Conservation (phyloP, 2,329 filamentous ascomycete genomes). For the Scopulariopsis brevicaulis region DNA sequence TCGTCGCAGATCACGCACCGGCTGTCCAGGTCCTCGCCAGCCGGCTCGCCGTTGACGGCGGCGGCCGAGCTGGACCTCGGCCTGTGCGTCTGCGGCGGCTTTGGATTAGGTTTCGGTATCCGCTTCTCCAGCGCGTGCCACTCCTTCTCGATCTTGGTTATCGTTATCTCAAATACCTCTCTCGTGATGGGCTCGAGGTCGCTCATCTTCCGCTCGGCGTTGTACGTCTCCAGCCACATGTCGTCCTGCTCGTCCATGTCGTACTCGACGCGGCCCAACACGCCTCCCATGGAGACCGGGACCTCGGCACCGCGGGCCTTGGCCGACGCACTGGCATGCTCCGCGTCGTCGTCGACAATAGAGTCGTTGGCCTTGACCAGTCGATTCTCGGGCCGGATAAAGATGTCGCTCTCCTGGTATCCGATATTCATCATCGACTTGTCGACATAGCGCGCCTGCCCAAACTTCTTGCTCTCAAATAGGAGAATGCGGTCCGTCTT, state of each 20-base stretch:
- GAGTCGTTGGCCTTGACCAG: constrained; percentile 54
- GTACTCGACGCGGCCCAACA: constrained; percentile 81
- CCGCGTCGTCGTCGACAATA: constrained; percentile 47
- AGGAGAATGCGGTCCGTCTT: constrained; percentile 68
- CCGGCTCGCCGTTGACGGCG: constrained; percentile 84
- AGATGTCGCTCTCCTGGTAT: constrained; percentile 91
- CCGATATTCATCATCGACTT: constrained; percentile 93
- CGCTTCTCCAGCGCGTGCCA: constrained; percentile 94
- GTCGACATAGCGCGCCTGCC: constrained; percentile 85
- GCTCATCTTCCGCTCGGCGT: constrained; percentile 61
- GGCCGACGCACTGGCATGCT: constrained; percentile 22
- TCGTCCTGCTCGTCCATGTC: constrained; percentile 99
- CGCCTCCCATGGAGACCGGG: constrained; percentile 11
- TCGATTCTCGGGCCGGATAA: constrained; percentile 62
- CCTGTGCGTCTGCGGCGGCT: constrained; percentile 87
- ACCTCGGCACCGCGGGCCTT: constrained; percentile 10
- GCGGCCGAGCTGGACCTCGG: constrained; percentile 89
- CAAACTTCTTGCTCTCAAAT: constrained; percentile 76
- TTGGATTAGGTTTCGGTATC: constrained; percentile 94
- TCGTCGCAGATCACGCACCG: constrained; percentile 98
- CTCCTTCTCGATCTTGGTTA: constrained; percentile 98
- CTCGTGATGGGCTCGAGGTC: constrained; percentile 77
- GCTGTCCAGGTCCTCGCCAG: constrained; percentile 86
- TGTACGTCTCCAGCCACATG: constrained; percentile 84
- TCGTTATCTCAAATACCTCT: constrained; percentile 92